Percentiles rank a stretch among this genome's conserved stretches.
Conservation (phyloP, 129 eudicot species). For the Helianthus tuberosus region DNA sequence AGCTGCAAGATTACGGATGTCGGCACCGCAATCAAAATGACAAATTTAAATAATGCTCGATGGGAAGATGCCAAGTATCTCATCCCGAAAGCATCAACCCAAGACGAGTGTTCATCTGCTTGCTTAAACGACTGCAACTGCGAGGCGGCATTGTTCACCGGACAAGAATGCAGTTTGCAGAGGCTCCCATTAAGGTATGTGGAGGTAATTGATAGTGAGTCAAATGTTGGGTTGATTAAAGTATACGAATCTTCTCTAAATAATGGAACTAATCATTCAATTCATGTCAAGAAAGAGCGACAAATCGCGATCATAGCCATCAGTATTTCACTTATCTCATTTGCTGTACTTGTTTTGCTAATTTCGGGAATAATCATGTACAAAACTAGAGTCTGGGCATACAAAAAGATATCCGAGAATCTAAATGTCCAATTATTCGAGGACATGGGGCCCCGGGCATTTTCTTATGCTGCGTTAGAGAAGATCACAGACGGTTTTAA, state of each 20-base stretch:
- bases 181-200: conserved; percentile 43
- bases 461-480: conserved; percentile 41
- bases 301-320: conserved; percentile 9
- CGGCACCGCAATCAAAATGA: conserved; percentile 16
- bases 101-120: conserved; percentile 33
- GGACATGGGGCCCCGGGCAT: conserved; percentile 23
- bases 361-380: conserved; percentile 19
- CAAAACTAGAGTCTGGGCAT: conserved; percentile 8
- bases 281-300: neutral
- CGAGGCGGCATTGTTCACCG: conserved; percentile 32
- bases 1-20: conserved; percentile 24
- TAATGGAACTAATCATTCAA: neutral
- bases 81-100: neutral
- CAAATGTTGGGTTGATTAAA: conserved; percentile 17
- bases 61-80: conserved; percentile 35
- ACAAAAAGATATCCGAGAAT: conserved; percentile 13
- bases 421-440: conserved; percentile 13
- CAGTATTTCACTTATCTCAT: conserved; percentile 28
- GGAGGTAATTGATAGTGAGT: neutral
- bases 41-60: neutral
- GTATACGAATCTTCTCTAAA: neutral
- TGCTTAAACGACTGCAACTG: conserved; percentile 43
- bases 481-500: conserved; percentile 37
- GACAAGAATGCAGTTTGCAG: conserved; percentile 26
- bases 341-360: conserved; percentile 9